Conservation (phyloP, 176 grass and related monocot genomes). For the Lolium perenne region DNA sequence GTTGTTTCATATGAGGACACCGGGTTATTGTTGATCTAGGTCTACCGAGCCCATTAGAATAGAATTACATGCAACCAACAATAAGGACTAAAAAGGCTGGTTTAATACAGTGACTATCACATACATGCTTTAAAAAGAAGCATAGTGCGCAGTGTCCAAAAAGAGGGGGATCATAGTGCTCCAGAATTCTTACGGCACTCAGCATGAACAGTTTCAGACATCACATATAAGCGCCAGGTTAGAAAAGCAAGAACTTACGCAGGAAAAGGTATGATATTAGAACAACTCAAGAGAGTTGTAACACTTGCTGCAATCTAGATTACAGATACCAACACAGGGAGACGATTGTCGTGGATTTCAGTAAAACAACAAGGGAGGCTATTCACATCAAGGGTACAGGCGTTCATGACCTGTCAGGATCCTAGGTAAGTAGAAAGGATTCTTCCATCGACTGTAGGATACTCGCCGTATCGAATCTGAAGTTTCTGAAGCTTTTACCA, state of each 20-base stretch:
- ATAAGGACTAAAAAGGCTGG: no score
- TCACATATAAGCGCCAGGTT: neutral
- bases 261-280: neutral
- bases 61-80: no score
- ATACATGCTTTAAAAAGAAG: no score
- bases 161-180: neutral
- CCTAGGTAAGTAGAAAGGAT: slow-evolving; percentile 59
- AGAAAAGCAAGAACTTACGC: neutral
- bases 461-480: slow-evolving; percentile 69
- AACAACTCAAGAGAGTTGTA: neutral
- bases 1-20: no score
- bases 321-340: slow-evolving; percentile 9
- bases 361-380: neutral
- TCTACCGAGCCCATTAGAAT: no score
- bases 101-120: no score
- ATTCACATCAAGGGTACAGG: slow-evolving; percentile 41
- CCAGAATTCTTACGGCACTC: neutral
- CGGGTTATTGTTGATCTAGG: no score
- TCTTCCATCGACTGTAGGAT: slow-evolving; percentile 82
- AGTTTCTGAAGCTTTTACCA: slow-evolving; percentile 88
- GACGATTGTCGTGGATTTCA: neutral
- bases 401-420: slow-evolving; percentile 25
- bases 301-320: neutral
- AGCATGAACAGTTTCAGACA: neutral
- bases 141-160: no score